A percentile compares a stretch with the other conserved stretches of the same genome.
phyloP scores from a whole-genome alignment of 192 early-diverging fungal genomes.

The Coemansia sp. region DNA sequence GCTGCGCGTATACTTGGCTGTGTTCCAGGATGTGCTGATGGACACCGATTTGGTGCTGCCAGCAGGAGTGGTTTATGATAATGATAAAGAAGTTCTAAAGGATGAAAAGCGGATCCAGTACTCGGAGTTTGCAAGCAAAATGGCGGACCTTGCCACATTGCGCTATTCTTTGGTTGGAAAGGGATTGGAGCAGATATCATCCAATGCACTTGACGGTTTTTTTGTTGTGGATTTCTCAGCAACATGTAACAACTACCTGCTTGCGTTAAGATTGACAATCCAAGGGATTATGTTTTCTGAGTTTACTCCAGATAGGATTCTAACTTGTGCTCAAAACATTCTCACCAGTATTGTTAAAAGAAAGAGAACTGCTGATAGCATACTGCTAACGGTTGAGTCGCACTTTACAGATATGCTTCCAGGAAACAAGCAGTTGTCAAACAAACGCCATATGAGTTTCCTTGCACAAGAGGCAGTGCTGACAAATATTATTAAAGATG shows the following conservation, averaged over 20 bases:
- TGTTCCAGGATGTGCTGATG: slow-evolving; percentile 78
- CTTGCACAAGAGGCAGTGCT: slow-evolving; percentile 71
- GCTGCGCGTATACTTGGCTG: slow-evolving; percentile 66
- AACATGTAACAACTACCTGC: slow-evolving; percentile 20
- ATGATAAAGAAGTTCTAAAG: neutral
- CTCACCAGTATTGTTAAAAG: slow-evolving; percentile 60
- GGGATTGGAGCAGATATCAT: slow-evolving; percentile 48
- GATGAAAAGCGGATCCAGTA: slow-evolving; percentile 16
- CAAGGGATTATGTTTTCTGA: slow-evolving; percentile 64
- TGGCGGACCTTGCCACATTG: slow-evolving; percentile 41
- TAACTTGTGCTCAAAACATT: slow-evolving; percentile 69
- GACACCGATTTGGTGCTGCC: slow-evolving; percentile 57
- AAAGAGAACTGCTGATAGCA: slow-evolving; percentile 64
- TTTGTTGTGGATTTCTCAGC: slow-evolving; percentile 57
- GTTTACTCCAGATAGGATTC: slow-evolving; percentile 70
- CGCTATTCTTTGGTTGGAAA: slow-evolving; percentile 52
- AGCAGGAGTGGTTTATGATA: slow-evolving; percentile 35
- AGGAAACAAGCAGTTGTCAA: slow-evolving; percentile 44
- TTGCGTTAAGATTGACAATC: slow-evolving; percentile 52
- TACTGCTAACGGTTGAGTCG: slow-evolving; percentile 54
- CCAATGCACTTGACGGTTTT: slow-evolving; percentile 58
- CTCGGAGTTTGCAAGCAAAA: slow-evolving; percentile 40
- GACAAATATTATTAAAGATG: slow-evolving; percentile 44
- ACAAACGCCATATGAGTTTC: slow-evolving; percentile 63
- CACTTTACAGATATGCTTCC: slow-evolving; percentile 19